A percentile compares a stretch with the other conserved stretches of the same genome.
Evolutionary conservation across 352 stramenopile genomes (phyloP).

Genomic region (Phytophthora sojae): DNA sequence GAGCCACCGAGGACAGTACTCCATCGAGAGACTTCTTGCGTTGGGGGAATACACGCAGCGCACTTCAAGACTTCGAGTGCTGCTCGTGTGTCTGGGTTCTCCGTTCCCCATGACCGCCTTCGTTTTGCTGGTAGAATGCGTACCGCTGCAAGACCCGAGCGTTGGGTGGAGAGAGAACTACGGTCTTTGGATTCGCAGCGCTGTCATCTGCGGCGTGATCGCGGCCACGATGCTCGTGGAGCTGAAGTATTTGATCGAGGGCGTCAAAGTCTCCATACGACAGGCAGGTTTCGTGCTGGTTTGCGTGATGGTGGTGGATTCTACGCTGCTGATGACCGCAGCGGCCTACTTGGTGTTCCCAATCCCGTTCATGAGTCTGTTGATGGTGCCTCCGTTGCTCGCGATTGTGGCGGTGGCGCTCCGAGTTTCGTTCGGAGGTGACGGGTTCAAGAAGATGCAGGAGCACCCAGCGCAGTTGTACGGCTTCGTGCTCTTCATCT

Average conservation of each 20-base stretch:
- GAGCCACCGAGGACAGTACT: conserved; percentile 24
- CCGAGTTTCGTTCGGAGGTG: neutral
- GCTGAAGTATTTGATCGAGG: conserved; percentile 23
- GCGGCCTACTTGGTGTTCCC: conserved; percentile 25
- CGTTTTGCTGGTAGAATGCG: conserved; percentile 17
- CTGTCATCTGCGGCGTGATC: conserved; percentile 18
- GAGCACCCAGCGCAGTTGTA: conserved; percentile 18
- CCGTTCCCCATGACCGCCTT: conserved; percentile 26
- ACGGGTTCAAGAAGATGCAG: conserved; percentile 12
- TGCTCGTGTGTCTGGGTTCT: conserved; percentile 24
- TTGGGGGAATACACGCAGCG: conserved; percentile 32
- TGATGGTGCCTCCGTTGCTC: conserved; percentile 26
- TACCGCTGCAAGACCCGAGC: conserved; percentile 18
- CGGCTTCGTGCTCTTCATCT: conserved; percentile 22
- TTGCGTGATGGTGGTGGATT: conserved; percentile 13
- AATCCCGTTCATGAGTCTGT: conserved; percentile 26
- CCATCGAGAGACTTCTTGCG: conserved; percentile 41
- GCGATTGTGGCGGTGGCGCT: conserved; percentile 10
- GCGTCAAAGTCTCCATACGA: conserved; percentile 11
- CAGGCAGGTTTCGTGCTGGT: conserved; percentile 15
- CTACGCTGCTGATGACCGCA: conserved; percentile 9
- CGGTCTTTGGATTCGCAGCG: conserved; percentile 24
- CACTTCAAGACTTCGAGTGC: conserved; percentile 15
- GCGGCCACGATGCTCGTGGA: conserved; percentile 19
- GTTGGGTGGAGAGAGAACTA: conserved; percentile 22